A percentile compares a stretch with the other conserved stretches of the same genome.
These are phyloP conservation scores for Gaertneriomyces sp. DNA, from an alignment of 192 early-diverging fungal species.

Conservation along the genomic window DNA sequence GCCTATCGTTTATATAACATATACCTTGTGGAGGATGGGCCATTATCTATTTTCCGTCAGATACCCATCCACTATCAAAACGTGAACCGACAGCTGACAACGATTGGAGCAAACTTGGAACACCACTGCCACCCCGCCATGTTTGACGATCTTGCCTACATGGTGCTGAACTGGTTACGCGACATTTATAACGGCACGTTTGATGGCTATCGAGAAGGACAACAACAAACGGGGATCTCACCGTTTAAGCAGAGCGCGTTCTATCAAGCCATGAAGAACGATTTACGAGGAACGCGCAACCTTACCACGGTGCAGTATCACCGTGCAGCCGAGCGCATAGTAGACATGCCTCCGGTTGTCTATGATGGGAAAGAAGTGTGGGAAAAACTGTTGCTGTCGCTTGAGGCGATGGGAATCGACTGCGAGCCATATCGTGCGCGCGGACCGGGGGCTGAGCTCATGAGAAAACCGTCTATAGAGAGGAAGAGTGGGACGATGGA, in stretches of 20 bases:
- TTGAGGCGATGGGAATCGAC: constrained; percentile 44
- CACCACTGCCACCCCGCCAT: constrained; percentile 25
- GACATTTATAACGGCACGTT: constrained; percentile 34
- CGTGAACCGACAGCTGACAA: constrained; percentile 19
- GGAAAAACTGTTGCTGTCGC: constrained; percentile 34
- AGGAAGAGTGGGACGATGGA: too few relatives aligned
- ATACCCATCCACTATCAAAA: constrained; percentile 20
- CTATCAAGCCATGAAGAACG: constrained; percentile 44
- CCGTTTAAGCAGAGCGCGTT: constrained; percentile 36
- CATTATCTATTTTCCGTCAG: constrained; percentile 23
- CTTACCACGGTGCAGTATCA: constrained; percentile 41
- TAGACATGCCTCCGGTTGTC: constrained; percentile 37
- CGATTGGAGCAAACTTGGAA: constrained; percentile 29
- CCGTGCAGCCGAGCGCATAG: constrained; percentile 42
- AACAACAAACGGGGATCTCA: neutral
- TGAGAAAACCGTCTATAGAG: neutral
- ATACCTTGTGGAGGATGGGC: constrained; percentile 34
- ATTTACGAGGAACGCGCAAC: constrained; percentile 41
- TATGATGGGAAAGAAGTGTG: constrained; percentile 29
- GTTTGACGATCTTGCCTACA: constrained; percentile 40
- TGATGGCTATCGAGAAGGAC: neutral
- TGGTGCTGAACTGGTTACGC: constrained; percentile 36
- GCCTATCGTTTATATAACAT: constrained; percentile 37
- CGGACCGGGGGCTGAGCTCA: constrained; percentile 13
- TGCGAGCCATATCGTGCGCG: constrained; percentile 30